These are phyloP conservation scores for Hydnum rufescens DNA, from an alignment of 768 basidiomycete species.

Conservation along the genomic window DNA sequence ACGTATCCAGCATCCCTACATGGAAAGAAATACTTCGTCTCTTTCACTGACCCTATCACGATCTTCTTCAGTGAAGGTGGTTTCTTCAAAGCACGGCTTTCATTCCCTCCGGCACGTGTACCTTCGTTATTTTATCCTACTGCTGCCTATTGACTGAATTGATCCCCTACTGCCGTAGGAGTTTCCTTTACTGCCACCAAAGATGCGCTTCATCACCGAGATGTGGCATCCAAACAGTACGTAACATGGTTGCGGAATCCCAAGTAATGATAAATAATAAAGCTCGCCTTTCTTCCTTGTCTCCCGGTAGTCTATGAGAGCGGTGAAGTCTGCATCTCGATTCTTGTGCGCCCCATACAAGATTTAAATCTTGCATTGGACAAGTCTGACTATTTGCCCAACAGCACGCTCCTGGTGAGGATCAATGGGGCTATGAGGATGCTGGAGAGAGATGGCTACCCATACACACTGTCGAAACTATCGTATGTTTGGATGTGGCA, in stretches of 20 bases:
- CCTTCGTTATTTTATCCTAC: constrained; percentile 3
- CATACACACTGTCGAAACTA: constrained; percentile 91
- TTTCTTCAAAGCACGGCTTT: constrained; percentile 77
- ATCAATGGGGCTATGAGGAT: constrained; percentile 91
- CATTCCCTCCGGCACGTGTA: constrained; percentile 42
- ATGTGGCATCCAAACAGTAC: constrained; percentile 98
- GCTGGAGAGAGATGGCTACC: constrained; percentile 96
- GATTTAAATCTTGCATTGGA: no score
- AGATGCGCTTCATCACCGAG: constrained; percentile 87
- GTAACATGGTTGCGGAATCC: constrained; percentile 15
- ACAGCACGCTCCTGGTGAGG: constrained; percentile 91
- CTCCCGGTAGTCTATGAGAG: constrained; percentile 63
- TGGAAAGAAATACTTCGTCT: no score
- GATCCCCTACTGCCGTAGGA: constrained; percentile 22
- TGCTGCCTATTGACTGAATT: background rate
- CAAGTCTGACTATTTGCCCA: no score
- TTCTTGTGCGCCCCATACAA: constrained; percentile 37
- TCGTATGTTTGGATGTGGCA: constrained; percentile 31
- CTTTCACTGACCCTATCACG: no score
- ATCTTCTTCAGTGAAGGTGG: constrained; percentile 60
- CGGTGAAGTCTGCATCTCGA: constrained; percentile 90
- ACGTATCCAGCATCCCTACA: constrained; percentile 15
- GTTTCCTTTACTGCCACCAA: constrained; percentile 79
- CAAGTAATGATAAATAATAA: background rate
- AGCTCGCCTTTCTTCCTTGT: constrained; percentile 4